Conservation (phyloP, 306 rosid genomes). For the Prunus davidiana region DNA sequence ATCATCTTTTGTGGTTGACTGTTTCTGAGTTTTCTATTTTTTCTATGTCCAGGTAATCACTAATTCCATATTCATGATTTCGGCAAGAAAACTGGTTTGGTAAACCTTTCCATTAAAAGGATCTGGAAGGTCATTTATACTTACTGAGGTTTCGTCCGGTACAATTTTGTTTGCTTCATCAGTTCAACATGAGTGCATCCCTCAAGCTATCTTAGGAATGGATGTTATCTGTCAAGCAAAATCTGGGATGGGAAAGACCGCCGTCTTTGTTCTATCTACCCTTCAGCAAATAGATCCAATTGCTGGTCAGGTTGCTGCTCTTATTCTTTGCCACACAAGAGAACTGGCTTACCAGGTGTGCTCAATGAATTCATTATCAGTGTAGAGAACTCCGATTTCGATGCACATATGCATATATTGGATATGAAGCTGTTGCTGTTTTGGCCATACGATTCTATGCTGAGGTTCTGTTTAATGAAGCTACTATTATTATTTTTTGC, state of each 20-base stretch:
- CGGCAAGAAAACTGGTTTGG: conserved; percentile 59
- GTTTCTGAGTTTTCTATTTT: conserved; percentile 14
- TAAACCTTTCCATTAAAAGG: conserved; percentile 69
- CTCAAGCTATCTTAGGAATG: conserved; percentile 79
- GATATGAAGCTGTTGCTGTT: background rate
- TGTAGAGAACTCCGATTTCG: background rate
- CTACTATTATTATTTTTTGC: background rate
- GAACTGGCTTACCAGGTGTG: conserved; percentile 72
- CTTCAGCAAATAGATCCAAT: conserved; percentile 77
- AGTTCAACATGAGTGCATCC: conserved; percentile 82
- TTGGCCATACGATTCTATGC: background rate
- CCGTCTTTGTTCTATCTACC: conserved; percentile 65
- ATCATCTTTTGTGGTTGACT: background rate
- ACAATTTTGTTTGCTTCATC: conserved; percentile 61
- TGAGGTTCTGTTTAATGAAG: background rate
- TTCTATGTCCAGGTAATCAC: conserved; percentile 58
- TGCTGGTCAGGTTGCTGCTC: conserved; percentile 71
- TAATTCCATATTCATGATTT: conserved; percentile 59
- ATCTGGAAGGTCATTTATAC: conserved; percentile 65
- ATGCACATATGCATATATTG: background rate
- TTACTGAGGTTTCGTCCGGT: conserved; percentile 67
- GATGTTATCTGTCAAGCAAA: conserved; percentile 76
- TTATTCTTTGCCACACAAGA: conserved; percentile 72
- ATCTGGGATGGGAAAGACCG: conserved; percentile 80
- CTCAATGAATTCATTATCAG: background rate